Conservation (phyloP, 306 rosid genomes). For the Leucaena leucocephala region DNA sequence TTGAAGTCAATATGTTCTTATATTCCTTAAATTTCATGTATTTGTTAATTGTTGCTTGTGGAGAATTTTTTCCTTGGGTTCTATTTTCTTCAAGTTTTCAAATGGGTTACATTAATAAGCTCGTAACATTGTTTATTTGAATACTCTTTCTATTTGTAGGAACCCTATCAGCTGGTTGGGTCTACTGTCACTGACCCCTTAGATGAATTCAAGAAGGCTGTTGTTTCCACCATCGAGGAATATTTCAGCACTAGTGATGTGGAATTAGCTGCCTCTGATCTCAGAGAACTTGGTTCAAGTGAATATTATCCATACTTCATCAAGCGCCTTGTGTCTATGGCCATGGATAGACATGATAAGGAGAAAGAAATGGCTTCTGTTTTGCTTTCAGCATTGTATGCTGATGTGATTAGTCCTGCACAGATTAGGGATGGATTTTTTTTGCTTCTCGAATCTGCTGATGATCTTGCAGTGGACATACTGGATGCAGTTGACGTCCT, state of each 20-base stretch:
- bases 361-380: constrained; percentile 99
- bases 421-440: constrained; percentile 96
- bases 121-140: constrained; percentile 13
- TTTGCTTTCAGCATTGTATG: constrained; percentile 90
- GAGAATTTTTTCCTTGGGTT: neutral
- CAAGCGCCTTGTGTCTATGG: constrained; percentile 90
- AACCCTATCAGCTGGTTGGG: constrained; percentile 93
- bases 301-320: constrained; percentile 88
- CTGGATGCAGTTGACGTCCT: constrained; percentile 92
- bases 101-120: constrained; percentile 23
- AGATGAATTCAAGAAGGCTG: constrained; percentile 91
- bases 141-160: constrained; percentile 53
- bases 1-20: neutral
- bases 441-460: constrained; percentile 92
- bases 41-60: neutral
- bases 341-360: constrained; percentile 97
- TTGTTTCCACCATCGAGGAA: constrained; percentile 82
- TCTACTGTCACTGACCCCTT: constrained; percentile 79
- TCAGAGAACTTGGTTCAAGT: constrained; percentile 87
- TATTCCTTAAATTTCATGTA: neutral
- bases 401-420: constrained; percentile 85
- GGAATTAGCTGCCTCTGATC: constrained; percentile 83
- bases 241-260: constrained; percentile 89
- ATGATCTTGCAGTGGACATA: constrained; percentile 96
- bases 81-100: neutral